Conservation (phyloP, 495 filamentous ascomycete genomes). For the Hypoxylon trugodes region DNA sequence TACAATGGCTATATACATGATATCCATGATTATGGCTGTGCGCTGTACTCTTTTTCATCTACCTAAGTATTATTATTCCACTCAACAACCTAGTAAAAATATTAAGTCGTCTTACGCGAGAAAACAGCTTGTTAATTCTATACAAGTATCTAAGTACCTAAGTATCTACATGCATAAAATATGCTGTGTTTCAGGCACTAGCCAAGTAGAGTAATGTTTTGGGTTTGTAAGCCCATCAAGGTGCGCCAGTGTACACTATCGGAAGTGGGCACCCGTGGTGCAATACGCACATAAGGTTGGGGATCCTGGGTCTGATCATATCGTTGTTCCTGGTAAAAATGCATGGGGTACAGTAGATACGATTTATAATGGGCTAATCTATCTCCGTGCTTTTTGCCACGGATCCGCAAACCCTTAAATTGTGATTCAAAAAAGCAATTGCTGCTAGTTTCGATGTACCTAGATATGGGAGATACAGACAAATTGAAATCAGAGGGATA, state of each 20-base stretch:
- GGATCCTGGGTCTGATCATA: constrained; percentile 13
- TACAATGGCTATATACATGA: constrained; percentile 2
- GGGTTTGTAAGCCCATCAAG: neutral
- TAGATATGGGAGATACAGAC: too few relatives aligned
- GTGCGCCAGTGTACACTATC: neutral
- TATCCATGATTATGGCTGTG: neutral
- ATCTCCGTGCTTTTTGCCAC: too few relatives aligned
- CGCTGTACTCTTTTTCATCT: neutral
- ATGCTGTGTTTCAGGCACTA: neutral
- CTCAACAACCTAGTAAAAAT: too few relatives aligned
- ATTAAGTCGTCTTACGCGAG: constrained; percentile 15
- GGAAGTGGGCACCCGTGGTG: constrained; percentile 8
- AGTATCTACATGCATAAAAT: neutral
- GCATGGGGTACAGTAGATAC: too few relatives aligned
- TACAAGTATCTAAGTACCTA: too few relatives aligned
- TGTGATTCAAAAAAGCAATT: too few relatives aligned
- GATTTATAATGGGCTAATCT: too few relatives aligned
- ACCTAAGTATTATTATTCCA: too few relatives aligned
- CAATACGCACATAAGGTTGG: neutral
- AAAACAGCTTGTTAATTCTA: constrained; percentile 16
- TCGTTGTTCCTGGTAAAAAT: too few relatives aligned
- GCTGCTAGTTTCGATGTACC: too few relatives aligned
- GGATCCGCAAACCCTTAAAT: too few relatives aligned
- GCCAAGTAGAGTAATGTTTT: constrained; percentile 1
- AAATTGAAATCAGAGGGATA: too few relatives aligned